Conservation (phyloP, 345 rosid genomes). For the Anastatica hierochuntica region DNA sequence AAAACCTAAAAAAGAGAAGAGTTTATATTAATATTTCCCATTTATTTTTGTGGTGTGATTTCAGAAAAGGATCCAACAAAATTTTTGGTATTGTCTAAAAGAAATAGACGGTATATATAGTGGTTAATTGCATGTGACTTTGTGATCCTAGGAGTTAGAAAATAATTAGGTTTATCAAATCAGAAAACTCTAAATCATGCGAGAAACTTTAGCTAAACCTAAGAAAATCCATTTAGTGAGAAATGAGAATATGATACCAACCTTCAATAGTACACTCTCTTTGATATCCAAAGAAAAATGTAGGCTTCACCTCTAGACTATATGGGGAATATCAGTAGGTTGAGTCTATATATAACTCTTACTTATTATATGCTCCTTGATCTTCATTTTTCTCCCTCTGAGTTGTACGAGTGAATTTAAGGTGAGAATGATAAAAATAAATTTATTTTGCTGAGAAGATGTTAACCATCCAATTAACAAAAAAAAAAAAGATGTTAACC, state of each 20-base stretch:
- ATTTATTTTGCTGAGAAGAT: neutral
- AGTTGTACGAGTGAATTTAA: neutral
- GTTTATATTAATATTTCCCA: no score
- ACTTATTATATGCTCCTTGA: constrained; percentile 4
- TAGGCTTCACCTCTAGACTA: constrained; percentile 1
- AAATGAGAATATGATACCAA: constrained; percentile 18
- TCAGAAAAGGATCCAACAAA: no score
- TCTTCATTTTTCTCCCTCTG: no score
- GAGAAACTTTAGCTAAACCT: neutral
- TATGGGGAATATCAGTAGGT: constrained; percentile 2
- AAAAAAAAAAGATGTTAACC: no score
- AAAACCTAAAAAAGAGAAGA: no score
- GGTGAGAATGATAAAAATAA: neutral
- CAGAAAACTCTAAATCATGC: neutral
- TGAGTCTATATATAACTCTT: neutral
- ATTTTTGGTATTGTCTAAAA: no score
- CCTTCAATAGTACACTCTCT: constrained; percentile 11
- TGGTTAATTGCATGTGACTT: no score
- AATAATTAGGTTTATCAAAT: neutral
- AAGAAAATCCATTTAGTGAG: constrained; percentile 2
- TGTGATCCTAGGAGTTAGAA: neutral
- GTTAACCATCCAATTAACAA: no score
- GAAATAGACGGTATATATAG: no score
- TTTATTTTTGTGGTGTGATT: no score
- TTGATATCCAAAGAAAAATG: neutral